phyloP scores from a whole-genome alignment of 345 rosid species.

The Lumnitzera littorea region DNA sequence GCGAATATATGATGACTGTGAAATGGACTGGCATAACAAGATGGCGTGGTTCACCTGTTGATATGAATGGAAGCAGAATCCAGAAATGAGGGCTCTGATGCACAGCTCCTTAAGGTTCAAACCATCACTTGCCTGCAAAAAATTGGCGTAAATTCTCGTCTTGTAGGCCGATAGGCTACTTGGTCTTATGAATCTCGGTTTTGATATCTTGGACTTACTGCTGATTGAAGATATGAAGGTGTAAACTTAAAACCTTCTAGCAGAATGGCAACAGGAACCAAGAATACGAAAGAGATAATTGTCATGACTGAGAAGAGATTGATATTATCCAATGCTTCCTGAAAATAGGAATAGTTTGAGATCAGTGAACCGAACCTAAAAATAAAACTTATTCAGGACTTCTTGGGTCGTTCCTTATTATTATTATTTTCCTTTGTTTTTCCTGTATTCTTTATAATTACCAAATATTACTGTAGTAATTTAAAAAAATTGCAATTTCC shows the following conservation, averaged over 20 bases:
- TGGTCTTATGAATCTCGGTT: not conserved
- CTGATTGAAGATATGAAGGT: slow-evolving; percentile 54
- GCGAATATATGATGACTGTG: too few relatives aligned
- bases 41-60: slow-evolving; percentile 48
- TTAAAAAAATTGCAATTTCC: too few relatives aligned
- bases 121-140: slow-evolving; percentile 54
- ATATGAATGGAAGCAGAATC: slow-evolving; percentile 68
- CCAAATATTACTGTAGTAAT: too few relatives aligned
- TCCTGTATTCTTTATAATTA: too few relatives aligned
- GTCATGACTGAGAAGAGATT: slow-evolving; percentile 82
- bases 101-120: slow-evolving; percentile 44
- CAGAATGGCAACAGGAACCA: slow-evolving; percentile 61
- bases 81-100: slow-evolving; percentile 52
- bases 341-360: slow-evolving; percentile 6
- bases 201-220: slow-evolving; percentile 38
- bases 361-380: too few relatives aligned
- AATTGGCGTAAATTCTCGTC: not conserved
- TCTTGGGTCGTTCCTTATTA: too few relatives aligned
- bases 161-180: not conserved
- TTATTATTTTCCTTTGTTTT: too few relatives aligned
- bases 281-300: slow-evolving; percentile 49
- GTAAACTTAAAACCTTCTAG: slow-evolving; percentile 61
- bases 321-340: slow-evolving; percentile 81
- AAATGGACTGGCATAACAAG: too few relatives aligned
- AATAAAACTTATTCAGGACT: too few relatives aligned